Conservation (phyloP, 352 stramenopile genomes). For the Pythium volutum region DNA sequence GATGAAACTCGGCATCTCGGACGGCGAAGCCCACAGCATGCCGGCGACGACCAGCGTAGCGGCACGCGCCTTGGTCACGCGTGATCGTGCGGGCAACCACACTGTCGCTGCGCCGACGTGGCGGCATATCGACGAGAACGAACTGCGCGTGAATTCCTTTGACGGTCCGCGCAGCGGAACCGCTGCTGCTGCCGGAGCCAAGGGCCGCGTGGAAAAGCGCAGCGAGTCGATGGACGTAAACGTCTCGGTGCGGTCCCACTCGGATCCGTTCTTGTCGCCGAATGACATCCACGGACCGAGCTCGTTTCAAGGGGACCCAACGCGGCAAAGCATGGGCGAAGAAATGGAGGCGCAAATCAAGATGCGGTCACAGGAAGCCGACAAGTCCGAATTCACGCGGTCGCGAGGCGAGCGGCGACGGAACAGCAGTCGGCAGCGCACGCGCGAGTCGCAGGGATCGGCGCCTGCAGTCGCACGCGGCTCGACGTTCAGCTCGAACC, state of each 20-base stretch:
- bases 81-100: conserved; percentile 20
- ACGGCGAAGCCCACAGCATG: conserved; percentile 19
- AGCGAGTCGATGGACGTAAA: conserved; percentile 28
- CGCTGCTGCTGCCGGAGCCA: no score
- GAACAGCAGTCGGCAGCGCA: conserved; percentile 24
- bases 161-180: conserved; percentile 6
- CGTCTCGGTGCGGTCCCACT: conserved; percentile 49
- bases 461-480: not conserved
- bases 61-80: conserved; percentile 18
- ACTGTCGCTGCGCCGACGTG: conserved; percentile 23
- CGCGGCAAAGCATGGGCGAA: conserved; percentile 27
- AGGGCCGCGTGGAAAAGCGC: conserved; percentile 10
- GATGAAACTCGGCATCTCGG: conserved; percentile 37
- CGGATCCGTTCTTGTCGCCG: conserved; percentile 60
- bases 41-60: conserved; percentile 5
- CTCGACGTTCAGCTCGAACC: conserved; percentile 24
- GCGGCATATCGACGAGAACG: conserved; percentile 23
- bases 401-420: conserved; percentile 24
- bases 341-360: conserved; percentile 41
- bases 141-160: conserved; percentile 32
- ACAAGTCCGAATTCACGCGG: conserved; percentile 33
- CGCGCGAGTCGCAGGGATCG: conserved; percentile 28
- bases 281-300: conserved; percentile 30
- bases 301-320: conserved; percentile 28
- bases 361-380: conserved; percentile 47